phyloP scores from a whole-genome alignment of 2,329 filamentous ascomycete species.

The Geoglossum cookeanum region DNA sequence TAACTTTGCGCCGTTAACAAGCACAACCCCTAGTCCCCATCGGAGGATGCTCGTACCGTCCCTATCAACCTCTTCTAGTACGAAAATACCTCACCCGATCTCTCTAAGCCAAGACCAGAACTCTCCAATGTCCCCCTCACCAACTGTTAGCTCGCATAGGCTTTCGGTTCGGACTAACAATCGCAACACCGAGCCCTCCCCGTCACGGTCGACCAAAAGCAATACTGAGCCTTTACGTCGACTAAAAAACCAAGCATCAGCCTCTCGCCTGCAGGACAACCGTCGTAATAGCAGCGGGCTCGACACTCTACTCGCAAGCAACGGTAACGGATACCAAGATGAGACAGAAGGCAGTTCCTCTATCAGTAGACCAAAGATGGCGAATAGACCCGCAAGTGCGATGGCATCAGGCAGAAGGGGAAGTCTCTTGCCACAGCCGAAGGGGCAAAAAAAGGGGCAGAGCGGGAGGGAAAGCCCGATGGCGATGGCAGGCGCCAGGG shows the following conservation, averaged over 20 bases:
- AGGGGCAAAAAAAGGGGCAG: conserved; percentile 14
- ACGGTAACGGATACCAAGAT: conserved; percentile 13
- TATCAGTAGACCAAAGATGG: conserved; percentile 8
- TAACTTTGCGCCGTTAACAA: conserved; percentile 42
- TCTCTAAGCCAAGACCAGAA: conserved; percentile 12
- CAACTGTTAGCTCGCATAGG: conserved; percentile 8
- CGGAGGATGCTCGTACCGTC: conserved; percentile 16
- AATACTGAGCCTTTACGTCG: not conserved
- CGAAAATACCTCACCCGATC: conserved; percentile 15
- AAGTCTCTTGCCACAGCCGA: conserved; percentile 35
- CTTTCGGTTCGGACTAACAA: conserved; percentile 26
- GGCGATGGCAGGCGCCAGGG: conserved; percentile 27
- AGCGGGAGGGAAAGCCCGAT: conserved; percentile 32
- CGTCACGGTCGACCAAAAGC: not conserved
- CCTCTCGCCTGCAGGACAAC: not conserved
- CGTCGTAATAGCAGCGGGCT: not conserved
- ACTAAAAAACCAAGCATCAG: not conserved
- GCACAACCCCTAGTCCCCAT: conserved; percentile 39
- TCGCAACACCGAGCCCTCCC: conserved; percentile 15
- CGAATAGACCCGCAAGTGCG: conserved; percentile 35
- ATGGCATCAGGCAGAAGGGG: conserved; percentile 31
- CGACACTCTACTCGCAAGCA: not conserved
- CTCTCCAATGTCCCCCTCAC: conserved; percentile 13
- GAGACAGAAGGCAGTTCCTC: conserved; percentile 15
- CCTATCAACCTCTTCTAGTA: conserved; percentile 12